Evolutionary conservation across 768 basidiomycete species (phyloP).

Genomic region (Pleurotus cornucopiae): DNA sequence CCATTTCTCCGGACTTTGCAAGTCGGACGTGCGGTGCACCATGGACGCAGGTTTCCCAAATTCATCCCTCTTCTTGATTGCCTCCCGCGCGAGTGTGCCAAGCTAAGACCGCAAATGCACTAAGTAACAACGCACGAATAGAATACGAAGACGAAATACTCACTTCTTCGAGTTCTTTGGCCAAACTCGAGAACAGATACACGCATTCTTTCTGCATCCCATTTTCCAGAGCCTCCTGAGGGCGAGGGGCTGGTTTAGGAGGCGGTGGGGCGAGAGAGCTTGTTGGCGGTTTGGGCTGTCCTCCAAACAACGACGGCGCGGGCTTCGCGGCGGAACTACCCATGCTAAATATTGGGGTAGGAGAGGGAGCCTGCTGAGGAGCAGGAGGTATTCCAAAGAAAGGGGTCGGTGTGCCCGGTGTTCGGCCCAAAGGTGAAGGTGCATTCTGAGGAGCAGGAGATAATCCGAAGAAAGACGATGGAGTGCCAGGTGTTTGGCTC

Average conservation of each 20-base stretch:
- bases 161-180: constrained; percentile 57
- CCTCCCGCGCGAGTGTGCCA: constrained; percentile 30
- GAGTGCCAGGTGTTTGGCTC: neutral
- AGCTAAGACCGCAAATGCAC: constrained; percentile 31
- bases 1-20: constrained; percentile 50
- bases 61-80: constrained; percentile 29
- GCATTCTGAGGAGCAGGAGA: neutral
- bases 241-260: neutral
- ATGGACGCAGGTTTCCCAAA: constrained; percentile 34
- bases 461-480: neutral
- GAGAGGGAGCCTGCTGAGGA: neutral
- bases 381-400: neutral
- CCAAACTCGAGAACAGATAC: constrained; percentile 40
- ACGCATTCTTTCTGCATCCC: constrained; percentile 69
- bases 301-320: neutral
- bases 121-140: neutral
- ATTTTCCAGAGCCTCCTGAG: constrained; percentile 35
- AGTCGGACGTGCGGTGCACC: constrained; percentile 37
- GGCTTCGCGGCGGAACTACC: neutral
- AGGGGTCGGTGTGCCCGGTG: too few relatives aligned
- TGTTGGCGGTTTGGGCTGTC: neutral
- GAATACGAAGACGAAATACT: constrained; percentile 18
- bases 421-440: neutral
- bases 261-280: neutral
- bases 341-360: neutral